Conservation (phyloP, 768 basidiomycete species). For the Pulveroboletus ravenelii region DNA sequence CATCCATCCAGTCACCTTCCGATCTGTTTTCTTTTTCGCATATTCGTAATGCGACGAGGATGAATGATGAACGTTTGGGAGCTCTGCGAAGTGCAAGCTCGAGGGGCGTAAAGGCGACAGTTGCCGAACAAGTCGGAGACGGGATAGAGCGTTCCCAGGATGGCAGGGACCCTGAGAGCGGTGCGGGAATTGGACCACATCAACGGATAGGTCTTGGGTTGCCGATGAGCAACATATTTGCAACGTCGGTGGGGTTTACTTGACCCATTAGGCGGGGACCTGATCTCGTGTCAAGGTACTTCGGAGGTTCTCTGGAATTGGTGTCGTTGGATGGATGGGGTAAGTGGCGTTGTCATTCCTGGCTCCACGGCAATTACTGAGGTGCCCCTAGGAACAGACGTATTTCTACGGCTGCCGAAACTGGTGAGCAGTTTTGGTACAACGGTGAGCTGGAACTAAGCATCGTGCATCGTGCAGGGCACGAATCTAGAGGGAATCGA, state of each 20-base stretch:
- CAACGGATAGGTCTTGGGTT: slow-evolving; percentile 75
- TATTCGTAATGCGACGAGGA: slow-evolving; percentile 64
- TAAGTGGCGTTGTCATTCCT: slow-evolving; percentile 32
- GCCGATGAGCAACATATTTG: slow-evolving; percentile 86
- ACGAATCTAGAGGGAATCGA: slow-evolving; percentile 85
- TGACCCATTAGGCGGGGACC: neutral
- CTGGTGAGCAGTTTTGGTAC: slow-evolving; percentile 45
- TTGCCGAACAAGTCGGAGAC: slow-evolving; percentile 66
- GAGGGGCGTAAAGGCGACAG: slow-evolving; percentile 68
- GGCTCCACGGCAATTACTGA: neutral
- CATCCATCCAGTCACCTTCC: slow-evolving; percentile 55
- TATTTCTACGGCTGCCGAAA: slow-evolving; percentile 75
- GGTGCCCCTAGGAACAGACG: slow-evolving; percentile 62
- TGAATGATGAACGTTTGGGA: slow-evolving; percentile 62
- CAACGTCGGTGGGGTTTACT: slow-evolving; percentile 49
- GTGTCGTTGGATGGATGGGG: slow-evolving; percentile 84
- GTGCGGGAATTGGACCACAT: slow-evolving; percentile 47
- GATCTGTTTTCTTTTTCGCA: slow-evolving; percentile 92
- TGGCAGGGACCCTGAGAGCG: slow-evolving; percentile 37
- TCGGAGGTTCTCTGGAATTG: slow-evolving; percentile 75
- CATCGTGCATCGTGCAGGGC: slow-evolving; percentile 43
- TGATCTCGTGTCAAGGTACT: slow-evolving; percentile 49
- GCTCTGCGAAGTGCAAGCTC: slow-evolving; percentile 62
- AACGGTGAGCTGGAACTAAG: neutral
- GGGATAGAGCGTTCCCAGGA: slow-evolving; percentile 22